A percentile compares a stretch with the other conserved stretches of the same genome.
Conservation (phyloP, 1,139 yeast genomes). For the Debaryomyces fabryi region DNA sequence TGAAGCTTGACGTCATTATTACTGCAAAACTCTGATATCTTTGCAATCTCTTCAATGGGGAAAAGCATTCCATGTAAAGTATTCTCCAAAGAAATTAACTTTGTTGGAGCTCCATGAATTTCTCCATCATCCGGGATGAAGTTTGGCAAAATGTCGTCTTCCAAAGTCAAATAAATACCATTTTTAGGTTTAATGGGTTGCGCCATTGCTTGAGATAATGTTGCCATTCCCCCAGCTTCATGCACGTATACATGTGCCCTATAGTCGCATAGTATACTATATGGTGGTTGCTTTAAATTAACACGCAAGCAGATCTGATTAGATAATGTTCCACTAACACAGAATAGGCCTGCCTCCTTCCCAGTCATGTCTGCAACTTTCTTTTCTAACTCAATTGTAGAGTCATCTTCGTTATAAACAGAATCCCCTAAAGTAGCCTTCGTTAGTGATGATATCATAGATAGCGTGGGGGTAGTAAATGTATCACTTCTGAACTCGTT, state of each 20-base stretch:
- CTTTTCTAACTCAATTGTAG: constrained; percentile 37
- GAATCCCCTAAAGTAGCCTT: constrained; percentile 43
- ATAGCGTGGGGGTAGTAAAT: constrained; percentile 46
- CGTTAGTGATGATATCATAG: constrained; percentile 37
- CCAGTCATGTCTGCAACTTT: constrained; percentile 43
- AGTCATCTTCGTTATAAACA: constrained; percentile 46
- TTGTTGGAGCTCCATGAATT: constrained; percentile 51
- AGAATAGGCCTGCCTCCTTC: constrained; percentile 44
- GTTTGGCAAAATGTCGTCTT: constrained; percentile 40
- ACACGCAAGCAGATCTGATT: constrained; percentile 47
- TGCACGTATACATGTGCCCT: constrained; percentile 43
- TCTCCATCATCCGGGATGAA: constrained; percentile 52
- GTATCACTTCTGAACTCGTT: constrained; percentile 52
- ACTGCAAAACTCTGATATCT: constrained; percentile 41
- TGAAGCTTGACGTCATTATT: constrained; percentile 39
- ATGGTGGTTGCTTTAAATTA: constrained; percentile 49
- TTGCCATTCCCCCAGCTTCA: constrained; percentile 51
- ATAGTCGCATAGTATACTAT: constrained; percentile 44
- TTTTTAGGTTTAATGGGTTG: constrained; percentile 43
- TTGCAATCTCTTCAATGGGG: constrained; percentile 45
- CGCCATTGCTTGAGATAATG: constrained; percentile 50
- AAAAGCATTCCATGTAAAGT: constrained; percentile 49
- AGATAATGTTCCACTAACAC: constrained; percentile 51
- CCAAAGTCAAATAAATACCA: constrained; percentile 41
- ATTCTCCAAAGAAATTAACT: constrained; percentile 48